These are phyloP conservation scores for Trichoderma sp. DNA, from an alignment of 2,329 filamentous ascomycete genomes.

Conservation along the genomic window DNA sequence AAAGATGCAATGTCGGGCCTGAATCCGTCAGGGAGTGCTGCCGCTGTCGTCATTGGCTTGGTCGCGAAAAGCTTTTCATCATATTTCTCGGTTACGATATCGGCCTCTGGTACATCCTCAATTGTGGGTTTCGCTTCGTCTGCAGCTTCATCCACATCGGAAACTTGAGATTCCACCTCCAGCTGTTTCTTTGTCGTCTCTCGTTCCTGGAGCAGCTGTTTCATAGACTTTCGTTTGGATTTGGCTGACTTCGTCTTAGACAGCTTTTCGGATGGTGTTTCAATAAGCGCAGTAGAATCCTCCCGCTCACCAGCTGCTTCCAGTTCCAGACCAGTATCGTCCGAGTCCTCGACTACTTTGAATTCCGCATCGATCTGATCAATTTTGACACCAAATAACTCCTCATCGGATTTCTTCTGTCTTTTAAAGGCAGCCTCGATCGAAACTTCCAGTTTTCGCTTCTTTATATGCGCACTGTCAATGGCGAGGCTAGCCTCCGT, in stretches of 20 bases:
- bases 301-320: slow-evolving; percentile 49
- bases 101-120: slow-evolving; percentile 29
- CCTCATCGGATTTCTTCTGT: slow-evolving; percentile 79
- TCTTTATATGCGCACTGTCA: slow-evolving; percentile 61
- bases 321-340: slow-evolving; percentile 55
- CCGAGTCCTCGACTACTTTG: slow-evolving; percentile 51
- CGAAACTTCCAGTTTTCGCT: slow-evolving; percentile 72
- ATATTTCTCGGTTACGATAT: slow-evolving; percentile 54
- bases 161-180: slow-evolving; percentile 48
- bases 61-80: slow-evolving; percentile 56
- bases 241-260: slow-evolving; percentile 63
- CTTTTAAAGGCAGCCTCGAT: slow-evolving; percentile 75
- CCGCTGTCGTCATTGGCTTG: slow-evolving; percentile 49
- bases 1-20: slow-evolving; percentile 52
- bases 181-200: slow-evolving; percentile 63
- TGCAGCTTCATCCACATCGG: slow-evolving; percentile 48
- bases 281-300: slow-evolving; percentile 49
- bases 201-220: slow-evolving; percentile 71
- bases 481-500: slow-evolving; percentile 73
- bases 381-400: slow-evolving; percentile 70
- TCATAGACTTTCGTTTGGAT: slow-evolving; percentile 77
- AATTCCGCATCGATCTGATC: slow-evolving; percentile 57
- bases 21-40: slow-evolving; percentile 51
- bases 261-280: slow-evolving; percentile 53
- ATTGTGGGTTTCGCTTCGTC: slow-evolving; percentile 39